These are phyloP conservation scores for Leptodermis oblonga DNA, from an alignment of 257 asterid genomes.

Conservation along the genomic window DNA sequence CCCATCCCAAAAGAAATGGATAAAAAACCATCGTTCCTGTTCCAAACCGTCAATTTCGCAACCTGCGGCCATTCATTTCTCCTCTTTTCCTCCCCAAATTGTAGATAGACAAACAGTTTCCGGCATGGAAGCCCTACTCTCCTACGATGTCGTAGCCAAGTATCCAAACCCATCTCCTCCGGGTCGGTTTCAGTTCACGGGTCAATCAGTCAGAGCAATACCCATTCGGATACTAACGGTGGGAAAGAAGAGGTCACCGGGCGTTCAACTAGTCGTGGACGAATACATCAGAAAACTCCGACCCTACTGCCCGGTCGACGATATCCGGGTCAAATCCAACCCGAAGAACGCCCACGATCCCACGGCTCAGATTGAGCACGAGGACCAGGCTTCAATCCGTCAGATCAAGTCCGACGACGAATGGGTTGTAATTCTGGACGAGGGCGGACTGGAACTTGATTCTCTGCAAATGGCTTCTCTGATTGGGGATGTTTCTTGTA, in stretches of 20 bases:
- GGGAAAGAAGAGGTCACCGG: conserved; percentile 78
- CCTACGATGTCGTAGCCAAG: neutral
- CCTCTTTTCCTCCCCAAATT: neutral
- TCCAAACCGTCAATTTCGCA: neutral
- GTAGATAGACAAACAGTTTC: no score
- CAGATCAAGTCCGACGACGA: conserved; percentile 57
- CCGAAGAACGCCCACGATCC: conserved; percentile 77
- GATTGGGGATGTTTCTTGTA: conserved; percentile 64
- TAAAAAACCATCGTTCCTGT: neutral
- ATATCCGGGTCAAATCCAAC: conserved; percentile 71
- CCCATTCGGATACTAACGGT: conserved; percentile 78
- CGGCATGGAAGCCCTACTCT: conserved; percentile 9
- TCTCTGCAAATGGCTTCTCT: conserved; percentile 78
- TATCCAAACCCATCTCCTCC: conserved; percentile 4
- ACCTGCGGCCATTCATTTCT: neutral
- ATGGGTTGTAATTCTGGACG: conserved; percentile 88
- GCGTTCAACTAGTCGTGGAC: conserved; percentile 67
- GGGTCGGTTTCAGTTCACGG: conserved; percentile 11
- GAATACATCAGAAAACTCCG: conserved; percentile 64
- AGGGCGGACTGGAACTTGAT: conserved; percentile 50
- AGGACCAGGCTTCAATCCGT: conserved; percentile 54
- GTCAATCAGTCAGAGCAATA: conserved; percentile 41
- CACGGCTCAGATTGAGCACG: conserved; percentile 78
- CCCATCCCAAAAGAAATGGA: neutral
- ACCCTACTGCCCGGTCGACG: conserved; percentile 62